Evolutionary conservation across 1,139 yeast species (phyloP).

Genomic region (Saccharomyces hybrid): DNA sequence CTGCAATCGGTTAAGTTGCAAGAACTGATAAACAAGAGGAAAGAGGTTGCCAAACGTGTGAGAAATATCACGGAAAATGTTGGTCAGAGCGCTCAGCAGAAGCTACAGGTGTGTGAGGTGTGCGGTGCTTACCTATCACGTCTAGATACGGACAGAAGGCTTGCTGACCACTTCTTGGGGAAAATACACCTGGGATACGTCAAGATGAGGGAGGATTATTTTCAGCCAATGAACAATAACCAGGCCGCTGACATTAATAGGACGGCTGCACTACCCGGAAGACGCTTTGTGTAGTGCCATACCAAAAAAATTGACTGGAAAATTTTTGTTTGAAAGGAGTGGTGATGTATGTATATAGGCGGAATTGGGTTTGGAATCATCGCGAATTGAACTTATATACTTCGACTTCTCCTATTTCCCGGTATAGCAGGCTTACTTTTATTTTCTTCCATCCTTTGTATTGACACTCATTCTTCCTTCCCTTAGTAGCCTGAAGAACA

Average conservation of each 20-base stretch:
- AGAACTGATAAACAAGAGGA: conserved; percentile 41
- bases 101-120: conserved; percentile 80
- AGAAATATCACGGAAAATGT: conserved; percentile 60
- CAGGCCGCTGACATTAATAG: background rate
- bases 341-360: no score
- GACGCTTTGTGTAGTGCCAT: background rate
- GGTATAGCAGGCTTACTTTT: background rate
- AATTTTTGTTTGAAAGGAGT: background rate
- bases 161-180: conserved; percentile 90
- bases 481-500: background rate
- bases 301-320: background rate
- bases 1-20: conserved; percentile 38
- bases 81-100: conserved; percentile 85
- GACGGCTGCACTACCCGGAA: conserved; percentile 1
- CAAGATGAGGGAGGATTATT: conserved; percentile 54
- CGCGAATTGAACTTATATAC: no score
- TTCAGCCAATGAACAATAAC: background rate
- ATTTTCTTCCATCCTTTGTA: background rate
- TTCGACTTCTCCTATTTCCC: background rate
- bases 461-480: no score
- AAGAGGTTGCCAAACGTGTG: conserved; percentile 45
- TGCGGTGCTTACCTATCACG: conserved; percentile 90
- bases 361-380: background rate
- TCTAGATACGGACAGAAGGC: conserved; percentile 78
- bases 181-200: conserved; percentile 80